A percentile compares a stretch with the other conserved stretches of the same genome.
Evolutionary conservation across 495 filamentous ascomycete species (phyloP).

Genomic region (Letharia columbiana): DNA sequence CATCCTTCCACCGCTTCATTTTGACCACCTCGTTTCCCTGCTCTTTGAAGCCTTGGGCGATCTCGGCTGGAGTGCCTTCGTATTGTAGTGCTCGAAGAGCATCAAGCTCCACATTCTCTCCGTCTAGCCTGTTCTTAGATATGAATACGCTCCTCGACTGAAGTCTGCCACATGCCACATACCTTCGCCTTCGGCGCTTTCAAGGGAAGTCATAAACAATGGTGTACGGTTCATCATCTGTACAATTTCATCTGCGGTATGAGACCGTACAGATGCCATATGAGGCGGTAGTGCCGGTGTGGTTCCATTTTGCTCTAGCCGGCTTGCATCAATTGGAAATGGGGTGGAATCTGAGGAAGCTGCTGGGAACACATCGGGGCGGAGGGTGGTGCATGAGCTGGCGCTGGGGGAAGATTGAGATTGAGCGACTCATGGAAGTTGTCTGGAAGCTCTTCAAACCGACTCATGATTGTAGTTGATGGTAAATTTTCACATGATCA

Average conservation of each 20-base stretch:
- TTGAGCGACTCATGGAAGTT: slow-evolving; percentile 39
- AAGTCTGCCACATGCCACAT: slow-evolving; percentile 19
- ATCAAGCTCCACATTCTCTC: slow-evolving; percentile 68
- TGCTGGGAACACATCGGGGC: slow-evolving; percentile 21
- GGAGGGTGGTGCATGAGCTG: slow-evolving; percentile 11
- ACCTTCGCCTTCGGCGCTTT: slow-evolving; percentile 54
- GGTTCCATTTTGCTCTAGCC: slow-evolving; percentile 28
- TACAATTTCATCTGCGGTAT: slow-evolving; percentile 62
- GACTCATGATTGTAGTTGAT: slow-evolving; percentile 9
- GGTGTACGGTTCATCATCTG: slow-evolving; percentile 72
- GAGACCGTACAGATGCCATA: slow-evolving; percentile 49
- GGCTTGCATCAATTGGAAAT: slow-evolving; percentile 40
- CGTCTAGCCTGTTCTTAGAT: slow-evolving; percentile 30
- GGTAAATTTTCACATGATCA: not conserved
- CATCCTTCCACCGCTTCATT: slow-evolving; percentile 67
- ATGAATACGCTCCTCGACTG: slow-evolving; percentile 9
- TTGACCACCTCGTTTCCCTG: slow-evolving; percentile 83
- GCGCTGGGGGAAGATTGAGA: slow-evolving; percentile 1
- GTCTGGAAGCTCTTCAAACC: slow-evolving; percentile 44
- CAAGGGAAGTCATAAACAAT: slow-evolving; percentile 90
- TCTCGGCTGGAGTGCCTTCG: slow-evolving; percentile 79
- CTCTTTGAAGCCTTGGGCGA: slow-evolving; percentile 69
- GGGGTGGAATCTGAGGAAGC: slow-evolving; percentile 32
- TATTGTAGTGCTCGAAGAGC: slow-evolving; percentile 84
- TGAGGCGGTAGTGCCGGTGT: slow-evolving; percentile 47